phyloP scores from a whole-genome alignment of 371 early-diverging fungal species.

The Mortierella sp. region DNA sequence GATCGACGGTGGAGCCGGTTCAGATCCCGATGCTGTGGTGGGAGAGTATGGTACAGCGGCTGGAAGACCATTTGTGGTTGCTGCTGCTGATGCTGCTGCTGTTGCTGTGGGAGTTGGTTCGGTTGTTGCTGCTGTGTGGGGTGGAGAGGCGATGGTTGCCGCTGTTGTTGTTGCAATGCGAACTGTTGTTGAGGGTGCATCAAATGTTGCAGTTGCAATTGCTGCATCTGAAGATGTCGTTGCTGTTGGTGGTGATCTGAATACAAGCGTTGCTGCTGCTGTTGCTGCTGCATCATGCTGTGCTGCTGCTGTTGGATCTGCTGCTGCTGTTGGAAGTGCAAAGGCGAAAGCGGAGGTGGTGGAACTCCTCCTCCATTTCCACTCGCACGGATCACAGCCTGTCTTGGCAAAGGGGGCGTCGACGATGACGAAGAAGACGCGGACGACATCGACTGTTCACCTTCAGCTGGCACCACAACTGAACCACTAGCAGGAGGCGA shows the following conservation, averaged over 20 bases:
- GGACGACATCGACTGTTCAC: background rate
- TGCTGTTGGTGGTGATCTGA: slow-evolving; percentile 11
- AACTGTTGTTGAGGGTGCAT: slow-evolving; percentile 15
- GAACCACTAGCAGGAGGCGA: background rate
- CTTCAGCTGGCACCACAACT: background rate
- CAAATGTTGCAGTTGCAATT: slow-evolving; percentile 10
- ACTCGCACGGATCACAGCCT: background rate
- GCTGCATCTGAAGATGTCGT: slow-evolving; percentile 22
- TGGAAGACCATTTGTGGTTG: slow-evolving; percentile 9
- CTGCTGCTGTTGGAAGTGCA: slow-evolving; percentile 17
- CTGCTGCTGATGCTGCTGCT: slow-evolving; percentile 6
- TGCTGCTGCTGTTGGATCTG: slow-evolving; percentile 21
- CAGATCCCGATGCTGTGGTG: slow-evolving; percentile 17
- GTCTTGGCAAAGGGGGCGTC: slow-evolving; percentile 5
- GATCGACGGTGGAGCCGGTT: slow-evolving; percentile 22
- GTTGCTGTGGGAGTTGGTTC: background rate
- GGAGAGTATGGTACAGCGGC: slow-evolving; percentile 2
- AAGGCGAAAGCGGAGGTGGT: background rate
- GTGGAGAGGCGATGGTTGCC: background rate
- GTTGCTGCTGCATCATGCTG: slow-evolving; percentile 3
- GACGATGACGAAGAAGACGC: background rate
- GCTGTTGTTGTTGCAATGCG: slow-evolving; percentile 10
- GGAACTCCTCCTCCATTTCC: background rate
- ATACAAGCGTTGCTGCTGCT: slow-evolving; percentile 15
- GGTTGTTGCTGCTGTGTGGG: slow-evolving; percentile 20